Percentiles rank a stretch among this genome's conserved stretches.
Conservation (phyloP, 768 basidiomycete genomes). For the Rhizopogon vesiculosus region DNA sequence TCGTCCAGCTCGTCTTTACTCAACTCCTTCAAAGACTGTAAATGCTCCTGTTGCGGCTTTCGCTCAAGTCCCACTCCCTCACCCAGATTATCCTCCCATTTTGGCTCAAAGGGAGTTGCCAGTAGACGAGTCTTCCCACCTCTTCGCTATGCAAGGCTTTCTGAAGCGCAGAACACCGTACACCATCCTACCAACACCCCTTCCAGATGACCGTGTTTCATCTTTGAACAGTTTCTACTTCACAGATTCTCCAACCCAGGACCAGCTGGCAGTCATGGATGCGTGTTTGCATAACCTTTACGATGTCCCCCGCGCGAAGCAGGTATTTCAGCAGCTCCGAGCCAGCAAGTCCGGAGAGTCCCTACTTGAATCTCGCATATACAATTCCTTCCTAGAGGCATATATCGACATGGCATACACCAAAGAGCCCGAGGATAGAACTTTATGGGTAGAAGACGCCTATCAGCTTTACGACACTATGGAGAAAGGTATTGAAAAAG, state of each 20-base stretch:
- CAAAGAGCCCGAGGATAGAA: conserved; percentile 39
- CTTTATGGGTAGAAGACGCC: conserved; percentile 58
- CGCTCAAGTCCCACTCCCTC: conserved; percentile 30
- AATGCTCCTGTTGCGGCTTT: conserved; percentile 51
- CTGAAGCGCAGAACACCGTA: conserved; percentile 42
- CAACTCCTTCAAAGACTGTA: conserved; percentile 53
- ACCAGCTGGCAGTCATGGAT: conserved; percentile 73
- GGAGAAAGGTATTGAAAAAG: conserved; percentile 42
- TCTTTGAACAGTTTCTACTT: conserved; percentile 48
- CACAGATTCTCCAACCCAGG: conserved; percentile 60
- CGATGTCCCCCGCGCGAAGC: conserved; percentile 73
- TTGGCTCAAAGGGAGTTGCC: conserved; percentile 22
- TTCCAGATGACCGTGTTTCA: conserved; percentile 44
- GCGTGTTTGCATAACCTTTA: conserved; percentile 75
- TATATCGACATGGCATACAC: conserved; percentile 54
- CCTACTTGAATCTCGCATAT: conserved; percentile 43
- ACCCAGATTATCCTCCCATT: conserved; percentile 36
- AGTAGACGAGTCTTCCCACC: conserved; percentile 6
- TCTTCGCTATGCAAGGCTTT: conserved; percentile 45
- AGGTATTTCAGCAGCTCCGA: conserved; percentile 65
- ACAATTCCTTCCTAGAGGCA: conserved; percentile 64
- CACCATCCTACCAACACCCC: conserved; percentile 64
- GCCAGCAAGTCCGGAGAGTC: conserved; percentile 35
- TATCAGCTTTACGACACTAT: conserved; percentile 58
- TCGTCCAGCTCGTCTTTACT: conserved; percentile 66